Percentiles rank a stretch among this genome's conserved stretches.
Evolutionary conservation across 306 rosid species (phyloP).

Genomic region (Phaseolus lunatus): DNA sequence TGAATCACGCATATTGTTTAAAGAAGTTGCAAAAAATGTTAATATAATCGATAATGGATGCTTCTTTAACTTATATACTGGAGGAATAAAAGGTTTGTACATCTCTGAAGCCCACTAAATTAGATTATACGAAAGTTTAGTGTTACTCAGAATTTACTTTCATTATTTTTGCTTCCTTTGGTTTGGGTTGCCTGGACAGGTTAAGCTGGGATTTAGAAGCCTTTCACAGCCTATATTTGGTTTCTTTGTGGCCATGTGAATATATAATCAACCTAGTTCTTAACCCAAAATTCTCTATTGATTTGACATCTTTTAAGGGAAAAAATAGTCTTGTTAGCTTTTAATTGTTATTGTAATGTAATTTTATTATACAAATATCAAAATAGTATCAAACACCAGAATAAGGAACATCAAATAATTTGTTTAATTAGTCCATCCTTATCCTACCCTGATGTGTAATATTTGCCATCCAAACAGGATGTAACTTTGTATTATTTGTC

Average conservation of each 20-base stretch:
- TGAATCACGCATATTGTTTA: conserved; percentile 14
- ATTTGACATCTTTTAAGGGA: not conserved
- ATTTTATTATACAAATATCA: not conserved
- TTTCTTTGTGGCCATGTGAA: conserved; percentile 3
- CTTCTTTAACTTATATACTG: not conserved
- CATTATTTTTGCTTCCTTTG: conserved; percentile 25
- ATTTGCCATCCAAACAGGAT: conserved; percentile 10
- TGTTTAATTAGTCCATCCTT: conserved; percentile 12
- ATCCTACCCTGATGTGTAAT: conserved; percentile 11
- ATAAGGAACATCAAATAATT: not conserved
- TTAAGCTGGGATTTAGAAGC: conserved; percentile 3
- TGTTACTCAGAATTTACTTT: conserved; percentile 18
- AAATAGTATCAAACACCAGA: conserved; percentile 1
- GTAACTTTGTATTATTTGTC: conserved; percentile 24
- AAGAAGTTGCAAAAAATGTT: conserved; percentile 7
- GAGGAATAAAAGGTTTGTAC: not conserved
- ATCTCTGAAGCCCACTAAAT: not conserved
- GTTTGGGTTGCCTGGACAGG: not conserved
- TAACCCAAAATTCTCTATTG: conserved; percentile 25
- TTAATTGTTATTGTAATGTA: not conserved
- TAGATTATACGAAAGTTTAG: conserved; percentile 32
- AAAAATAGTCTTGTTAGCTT: not conserved
- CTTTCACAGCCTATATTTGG: conserved; percentile 18
- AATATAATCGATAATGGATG: not conserved
- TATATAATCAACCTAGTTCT: conserved; percentile 15